Evolutionary conservation across 805 yeast genomes (phyloP).

Genomic region (Ogataea neopini): DNA sequence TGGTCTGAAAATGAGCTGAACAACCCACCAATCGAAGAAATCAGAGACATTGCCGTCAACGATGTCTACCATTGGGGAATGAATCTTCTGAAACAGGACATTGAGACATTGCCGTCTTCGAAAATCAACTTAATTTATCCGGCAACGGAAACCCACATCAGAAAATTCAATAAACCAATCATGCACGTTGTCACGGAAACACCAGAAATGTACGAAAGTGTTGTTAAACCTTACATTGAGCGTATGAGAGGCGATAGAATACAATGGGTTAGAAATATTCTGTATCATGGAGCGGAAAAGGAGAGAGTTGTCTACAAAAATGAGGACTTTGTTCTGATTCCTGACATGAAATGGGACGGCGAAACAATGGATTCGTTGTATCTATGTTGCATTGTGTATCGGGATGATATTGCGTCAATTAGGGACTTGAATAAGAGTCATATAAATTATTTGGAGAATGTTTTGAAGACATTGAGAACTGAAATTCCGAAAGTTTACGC

Average conservation of each 20-base stretch:
- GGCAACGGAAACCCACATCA: slow-evolving; percentile 82
- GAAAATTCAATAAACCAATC: slow-evolving; percentile 66
- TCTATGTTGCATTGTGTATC: slow-evolving; percentile 70
- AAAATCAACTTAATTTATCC: slow-evolving; percentile 83
- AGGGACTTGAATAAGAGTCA: slow-evolving; percentile 71
- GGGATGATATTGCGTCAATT: slow-evolving; percentile 67
- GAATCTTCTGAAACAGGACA: slow-evolving; percentile 47
- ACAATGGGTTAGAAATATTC: slow-evolving; percentile 87
- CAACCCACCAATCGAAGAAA: slow-evolving; percentile 20
- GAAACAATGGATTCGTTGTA: slow-evolving; percentile 67
- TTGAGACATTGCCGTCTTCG: slow-evolving; percentile 54
- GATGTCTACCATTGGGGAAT: slow-evolving; percentile 87
- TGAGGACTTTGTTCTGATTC: slow-evolving; percentile 71
- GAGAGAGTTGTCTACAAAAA: slow-evolving; percentile 77
- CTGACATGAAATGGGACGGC: slow-evolving; percentile 98
- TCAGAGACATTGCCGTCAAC: slow-evolving; percentile 56
- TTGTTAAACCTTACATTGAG: slow-evolving; percentile 74
- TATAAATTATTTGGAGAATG: slow-evolving; percentile 51
- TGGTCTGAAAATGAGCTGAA: slow-evolving; percentile 31
- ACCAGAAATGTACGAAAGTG: slow-evolving; percentile 63
- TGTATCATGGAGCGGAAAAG: slow-evolving; percentile 79
- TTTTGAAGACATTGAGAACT: slow-evolving; percentile 46
- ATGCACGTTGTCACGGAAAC: slow-evolving; percentile 72
- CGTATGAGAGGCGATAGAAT: slow-evolving; percentile 76
- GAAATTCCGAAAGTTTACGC: slow-evolving; percentile 50